Evolutionary conservation across 805 yeast species (phyloP).

Genomic region (Metschnikowia koreensis): DNA sequence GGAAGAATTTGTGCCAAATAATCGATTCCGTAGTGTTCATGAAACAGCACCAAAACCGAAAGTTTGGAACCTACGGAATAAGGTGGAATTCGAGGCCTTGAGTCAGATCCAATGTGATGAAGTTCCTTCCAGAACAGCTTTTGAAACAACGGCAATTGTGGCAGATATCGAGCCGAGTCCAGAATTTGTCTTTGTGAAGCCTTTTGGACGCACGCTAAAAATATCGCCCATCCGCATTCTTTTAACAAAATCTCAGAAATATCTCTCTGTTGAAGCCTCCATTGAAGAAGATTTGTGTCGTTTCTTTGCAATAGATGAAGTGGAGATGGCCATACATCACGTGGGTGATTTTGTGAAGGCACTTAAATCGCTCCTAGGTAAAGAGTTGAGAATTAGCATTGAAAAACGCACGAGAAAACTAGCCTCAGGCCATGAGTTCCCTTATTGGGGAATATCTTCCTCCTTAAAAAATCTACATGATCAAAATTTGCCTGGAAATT

Average conservation of each 20-base stretch:
- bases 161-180: constrained; percentile 7
- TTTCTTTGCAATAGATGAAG: constrained; percentile 17
- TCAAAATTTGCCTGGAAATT: background rate
- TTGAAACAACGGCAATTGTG: constrained; percentile 3
- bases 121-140: constrained; percentile 1
- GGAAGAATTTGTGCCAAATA: background rate
- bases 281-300: constrained; percentile 12
- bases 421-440: constrained; percentile 3
- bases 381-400: background rate
- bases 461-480: background rate
- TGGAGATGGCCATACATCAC: constrained; percentile 15
- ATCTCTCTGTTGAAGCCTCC: constrained; percentile 7
- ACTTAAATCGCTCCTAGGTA: constrained; percentile 2
- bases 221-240: constrained; percentile 11
- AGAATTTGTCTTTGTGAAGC: constrained; percentile 14
- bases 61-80: background rate
- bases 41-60: background rate
- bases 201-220: constrained; percentile 16
- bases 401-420: background rate
- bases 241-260: background rate
- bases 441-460: constrained; percentile 14
- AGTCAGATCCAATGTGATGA: background rate
- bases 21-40: background rate
- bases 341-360: background rate
- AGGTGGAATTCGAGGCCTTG: background rate